Evolutionary conservation across 2,329 filamentous ascomycete species (phyloP).

Genomic region (Aurifilum marmelostoma): DNA sequence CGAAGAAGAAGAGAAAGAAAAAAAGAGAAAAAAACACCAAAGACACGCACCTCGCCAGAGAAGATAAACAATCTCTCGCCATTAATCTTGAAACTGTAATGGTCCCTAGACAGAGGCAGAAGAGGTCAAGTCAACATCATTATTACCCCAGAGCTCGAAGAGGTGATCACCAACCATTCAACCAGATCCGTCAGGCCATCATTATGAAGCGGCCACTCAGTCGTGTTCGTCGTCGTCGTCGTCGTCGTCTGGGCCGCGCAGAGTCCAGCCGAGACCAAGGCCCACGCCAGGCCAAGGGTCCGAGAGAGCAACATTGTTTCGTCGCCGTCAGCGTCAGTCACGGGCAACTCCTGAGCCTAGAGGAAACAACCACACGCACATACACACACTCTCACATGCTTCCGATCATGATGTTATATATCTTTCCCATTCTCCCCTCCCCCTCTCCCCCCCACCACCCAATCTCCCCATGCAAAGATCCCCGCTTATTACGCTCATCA

Average conservation of each 20-base stretch:
- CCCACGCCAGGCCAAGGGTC: slow-evolving; percentile 20
- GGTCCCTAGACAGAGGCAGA: slow-evolving; percentile 38
- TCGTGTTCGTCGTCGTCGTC: slow-evolving; percentile 13
- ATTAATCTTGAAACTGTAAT: slow-evolving; percentile 46
- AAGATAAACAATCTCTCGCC: slow-evolving; percentile 47
- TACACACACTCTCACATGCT: neutral
- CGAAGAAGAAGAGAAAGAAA: too few species aligned
- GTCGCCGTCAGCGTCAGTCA: neutral
- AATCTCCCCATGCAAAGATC: neutral
- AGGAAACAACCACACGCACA: neutral
- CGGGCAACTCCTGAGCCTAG: neutral
- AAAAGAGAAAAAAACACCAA: too few species aligned
- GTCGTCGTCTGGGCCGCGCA: slow-evolving; percentile 12
- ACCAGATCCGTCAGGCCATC: slow-evolving; percentile 31
- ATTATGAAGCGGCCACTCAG: slow-evolving; percentile 31
- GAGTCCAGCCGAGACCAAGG: slow-evolving; percentile 19
- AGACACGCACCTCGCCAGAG: slow-evolving; percentile 43
- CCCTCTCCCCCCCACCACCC: neutral
- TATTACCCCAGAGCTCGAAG: neutral
- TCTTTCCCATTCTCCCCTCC: neutral
- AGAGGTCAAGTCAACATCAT: neutral
- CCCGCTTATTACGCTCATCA: neutral
- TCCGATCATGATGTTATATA: neutral
- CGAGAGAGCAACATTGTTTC: slow-evolving; percentile 17
- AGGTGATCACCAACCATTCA: slow-evolving; percentile 31